Conservation (phyloP, 208 protist species). For the Trypanosoma brucei region DNA sequence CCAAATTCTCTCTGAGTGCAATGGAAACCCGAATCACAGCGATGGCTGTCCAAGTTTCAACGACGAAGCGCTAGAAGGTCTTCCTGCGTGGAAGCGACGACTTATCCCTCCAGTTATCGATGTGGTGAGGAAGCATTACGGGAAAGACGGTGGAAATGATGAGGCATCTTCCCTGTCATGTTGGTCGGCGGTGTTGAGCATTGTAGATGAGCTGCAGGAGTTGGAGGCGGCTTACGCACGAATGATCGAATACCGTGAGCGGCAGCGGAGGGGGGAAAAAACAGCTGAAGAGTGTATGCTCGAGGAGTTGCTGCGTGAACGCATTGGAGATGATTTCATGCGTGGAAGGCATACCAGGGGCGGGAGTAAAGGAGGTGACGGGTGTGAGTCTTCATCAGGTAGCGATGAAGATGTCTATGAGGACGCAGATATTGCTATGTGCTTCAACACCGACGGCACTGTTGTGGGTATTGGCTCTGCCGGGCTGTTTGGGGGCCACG, state of each 20-base stretch:
- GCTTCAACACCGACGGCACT: constrained; percentile 54
- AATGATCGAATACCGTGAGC: constrained; percentile 20
- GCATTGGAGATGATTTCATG: constrained; percentile 30
- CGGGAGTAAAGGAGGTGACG: not conserved
- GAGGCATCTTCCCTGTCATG: not conserved
- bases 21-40: too few relatives aligned
- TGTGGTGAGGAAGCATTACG: constrained; percentile 37
- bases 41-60: not conserved
- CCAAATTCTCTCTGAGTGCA: too few relatives aligned
- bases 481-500: constrained; percentile 65
- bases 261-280: constrained; percentile 7
- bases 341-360: constrained; percentile 11
- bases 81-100: constrained; percentile 58
- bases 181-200: constrained; percentile 26
- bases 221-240: constrained; percentile 61
- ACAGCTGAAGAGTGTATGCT: constrained; percentile 48
- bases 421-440: constrained; percentile 72
- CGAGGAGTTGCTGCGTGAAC: constrained; percentile 61
- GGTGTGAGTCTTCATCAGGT: not conserved
- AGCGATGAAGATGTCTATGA: constrained; percentile 20
- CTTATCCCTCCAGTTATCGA: constrained; percentile 49
- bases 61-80: constrained; percentile 4
- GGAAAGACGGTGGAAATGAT: not conserved
- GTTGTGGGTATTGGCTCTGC: constrained; percentile 66
- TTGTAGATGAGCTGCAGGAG: constrained; percentile 53